These are phyloP conservation scores for Aspergillus novofumigatus DNA, from an alignment of 2,329 filamentous ascomycete species.

Conservation along the genomic window DNA sequence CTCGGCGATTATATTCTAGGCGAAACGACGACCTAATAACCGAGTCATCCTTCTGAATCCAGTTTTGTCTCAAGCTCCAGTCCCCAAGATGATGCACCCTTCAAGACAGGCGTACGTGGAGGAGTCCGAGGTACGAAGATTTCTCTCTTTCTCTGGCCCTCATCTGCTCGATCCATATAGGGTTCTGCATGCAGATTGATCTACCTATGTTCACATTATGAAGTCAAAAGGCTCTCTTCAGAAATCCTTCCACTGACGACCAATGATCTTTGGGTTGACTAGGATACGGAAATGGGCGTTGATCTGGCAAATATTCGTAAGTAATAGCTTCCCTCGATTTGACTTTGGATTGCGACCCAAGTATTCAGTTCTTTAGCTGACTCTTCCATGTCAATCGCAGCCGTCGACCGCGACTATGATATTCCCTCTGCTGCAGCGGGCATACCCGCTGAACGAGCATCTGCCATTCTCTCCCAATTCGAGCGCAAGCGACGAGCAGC, in stretches of 20 bases:
- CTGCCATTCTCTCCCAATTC: slow-evolving; percentile 81
- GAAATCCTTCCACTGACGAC: slow-evolving; percentile 17
- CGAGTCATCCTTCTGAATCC: neutral
- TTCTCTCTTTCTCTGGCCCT: neutral
- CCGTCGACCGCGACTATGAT: slow-evolving; percentile 78
- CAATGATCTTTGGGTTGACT: slow-evolving; percentile 8
- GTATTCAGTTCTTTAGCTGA: neutral
- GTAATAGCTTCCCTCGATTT: slow-evolving; percentile 27
- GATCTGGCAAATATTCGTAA: slow-evolving; percentile 61
- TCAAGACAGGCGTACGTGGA: slow-evolving; percentile 91
- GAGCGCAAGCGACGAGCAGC: slow-evolving; percentile 86
- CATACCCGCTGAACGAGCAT: slow-evolving; percentile 74
- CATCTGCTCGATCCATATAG: slow-evolving; percentile 4
- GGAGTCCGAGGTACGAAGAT: slow-evolving; percentile 63
- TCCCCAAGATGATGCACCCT: slow-evolving; percentile 65
- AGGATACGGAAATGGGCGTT: slow-evolving; percentile 57
- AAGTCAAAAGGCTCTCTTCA: slow-evolving; percentile 3
- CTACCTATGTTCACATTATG: neutral
- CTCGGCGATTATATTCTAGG: neutral
- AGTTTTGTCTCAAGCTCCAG: slow-evolving; percentile 2
- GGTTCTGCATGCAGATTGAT: slow-evolving; percentile 1
- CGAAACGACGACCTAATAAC: neutral
- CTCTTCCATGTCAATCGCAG: slow-evolving; percentile 29
- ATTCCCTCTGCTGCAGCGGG: slow-evolving; percentile 63
- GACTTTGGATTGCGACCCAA: neutral